Conservation (phyloP, 257 asterid genomes). For the Leonotis leonurus region DNA sequence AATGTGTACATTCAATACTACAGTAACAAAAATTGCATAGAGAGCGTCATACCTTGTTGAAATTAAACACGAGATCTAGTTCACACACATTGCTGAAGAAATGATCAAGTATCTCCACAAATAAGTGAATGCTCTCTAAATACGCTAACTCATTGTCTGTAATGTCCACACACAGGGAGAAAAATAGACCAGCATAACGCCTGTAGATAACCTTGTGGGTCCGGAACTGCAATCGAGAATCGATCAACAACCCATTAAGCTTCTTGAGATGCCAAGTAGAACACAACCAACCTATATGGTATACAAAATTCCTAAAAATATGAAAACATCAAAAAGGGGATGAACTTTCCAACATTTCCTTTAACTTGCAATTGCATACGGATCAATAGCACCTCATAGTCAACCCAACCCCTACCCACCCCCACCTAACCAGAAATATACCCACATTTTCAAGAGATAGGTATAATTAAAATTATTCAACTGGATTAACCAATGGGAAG, state of each 20-base stretch:
- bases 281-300: background rate
- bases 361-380: no score
- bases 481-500: background rate
- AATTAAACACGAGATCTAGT: slow-evolving; percentile 89
- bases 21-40: background rate
- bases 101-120: slow-evolving; percentile 96
- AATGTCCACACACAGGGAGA: slow-evolving; percentile 92
- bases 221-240: slow-evolving; percentile 55
- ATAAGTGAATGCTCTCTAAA: slow-evolving; percentile 86
- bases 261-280: background rate
- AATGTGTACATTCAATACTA: no score
- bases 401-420: background rate
- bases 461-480: background rate
- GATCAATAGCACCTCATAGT: no score
- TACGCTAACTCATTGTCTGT: slow-evolving; percentile 85
- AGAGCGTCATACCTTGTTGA: slow-evolving; percentile 71
- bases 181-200: slow-evolving; percentile 93
- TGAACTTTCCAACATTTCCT: no score
- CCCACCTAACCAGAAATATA: no score
- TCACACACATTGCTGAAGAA: slow-evolving; percentile 98
- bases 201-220: slow-evolving; percentile 94
- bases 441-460: background rate
- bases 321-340: no score
- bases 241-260: background rate
- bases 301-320: background rate